Percentiles rank a stretch among this genome's conserved stretches.
Evolutionary conservation across 768 basidiomycete species (phyloP).

Genomic region (Xerocomus spinulosus): DNA sequence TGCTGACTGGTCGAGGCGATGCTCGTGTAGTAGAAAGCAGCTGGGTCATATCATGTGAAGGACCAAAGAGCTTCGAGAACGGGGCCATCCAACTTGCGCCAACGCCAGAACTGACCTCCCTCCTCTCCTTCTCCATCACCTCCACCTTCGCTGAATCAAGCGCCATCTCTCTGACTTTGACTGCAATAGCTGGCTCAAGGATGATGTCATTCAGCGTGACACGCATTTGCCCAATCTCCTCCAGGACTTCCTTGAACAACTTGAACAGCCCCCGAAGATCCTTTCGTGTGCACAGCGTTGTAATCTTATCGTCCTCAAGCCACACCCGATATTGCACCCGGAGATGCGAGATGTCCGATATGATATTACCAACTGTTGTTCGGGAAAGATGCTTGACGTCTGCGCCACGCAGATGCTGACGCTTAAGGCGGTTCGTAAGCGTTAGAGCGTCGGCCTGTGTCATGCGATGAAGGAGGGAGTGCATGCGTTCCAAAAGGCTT

Average conservation of each 20-base stretch:
- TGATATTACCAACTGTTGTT: constrained; percentile 68
- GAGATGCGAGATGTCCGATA: constrained; percentile 65
- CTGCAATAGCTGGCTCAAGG: constrained; percentile 77
- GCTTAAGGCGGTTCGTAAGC: constrained; percentile 83
- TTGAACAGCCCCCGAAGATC: constrained; percentile 83
- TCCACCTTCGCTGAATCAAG: constrained; percentile 55
- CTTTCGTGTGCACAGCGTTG: constrained; percentile 61
- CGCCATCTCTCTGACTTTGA: constrained; percentile 64
- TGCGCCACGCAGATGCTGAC: constrained; percentile 81
- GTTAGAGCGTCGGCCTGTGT: constrained; percentile 79
- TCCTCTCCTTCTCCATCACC: constrained; percentile 32
- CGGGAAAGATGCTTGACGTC: constrained; percentile 86
- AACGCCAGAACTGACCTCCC: constrained; percentile 29
- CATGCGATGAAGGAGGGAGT: constrained; percentile 58
- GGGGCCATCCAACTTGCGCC: constrained; percentile 77
- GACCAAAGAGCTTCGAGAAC: constrained; percentile 72
- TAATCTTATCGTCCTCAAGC: constrained; percentile 69
- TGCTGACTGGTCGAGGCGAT: constrained; percentile 26
- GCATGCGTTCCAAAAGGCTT: constrained; percentile 57
- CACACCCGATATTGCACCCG: constrained; percentile 68
- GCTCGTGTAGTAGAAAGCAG: constrained; percentile 16
- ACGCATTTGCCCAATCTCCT: constrained; percentile 77
- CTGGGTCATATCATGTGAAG: constrained; percentile 20
- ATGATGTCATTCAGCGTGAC: constrained; percentile 84
- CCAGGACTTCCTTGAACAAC: constrained; percentile 78